Conservation (phyloP, 2,329 filamentous ascomycete species). For the Aspergillus pseudoterreus region DNA sequence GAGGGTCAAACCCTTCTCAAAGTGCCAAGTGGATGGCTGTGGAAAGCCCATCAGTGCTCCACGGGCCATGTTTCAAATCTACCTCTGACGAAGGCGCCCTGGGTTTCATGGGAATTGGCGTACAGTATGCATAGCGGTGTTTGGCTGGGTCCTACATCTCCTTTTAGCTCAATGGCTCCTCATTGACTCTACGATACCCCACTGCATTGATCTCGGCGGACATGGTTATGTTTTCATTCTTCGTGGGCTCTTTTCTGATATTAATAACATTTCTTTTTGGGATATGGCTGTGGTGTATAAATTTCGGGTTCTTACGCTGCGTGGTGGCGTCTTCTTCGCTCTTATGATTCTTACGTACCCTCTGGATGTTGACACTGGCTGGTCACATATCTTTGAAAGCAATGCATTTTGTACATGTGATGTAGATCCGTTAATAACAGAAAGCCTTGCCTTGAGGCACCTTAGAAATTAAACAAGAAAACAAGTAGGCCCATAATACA, state of each 20-base stretch:
- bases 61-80: slow-evolving; percentile 45
- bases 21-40: slow-evolving; percentile 43
- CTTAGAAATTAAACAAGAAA: slow-evolving; percentile 15
- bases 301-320: neutral
- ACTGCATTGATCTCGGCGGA: slow-evolving; percentile 9
- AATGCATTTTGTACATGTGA: slow-evolving; percentile 21
- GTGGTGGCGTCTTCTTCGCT: neutral
- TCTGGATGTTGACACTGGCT: neutral
- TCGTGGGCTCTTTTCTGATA: neutral
- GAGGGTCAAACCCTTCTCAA: slow-evolving; percentile 39
- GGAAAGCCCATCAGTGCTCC: slow-evolving; percentile 36
- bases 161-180: slow-evolving; percentile 1
- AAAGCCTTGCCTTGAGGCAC: slow-evolving; percentile 12
- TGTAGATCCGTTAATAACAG: slow-evolving; percentile 18
- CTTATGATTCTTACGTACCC: neutral
- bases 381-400: neutral
- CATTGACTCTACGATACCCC: slow-evolving; percentile 16
- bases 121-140: neutral
- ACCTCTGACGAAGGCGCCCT: slow-evolving; percentile 32
- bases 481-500: slow-evolving; percentile 27
- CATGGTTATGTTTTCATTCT: slow-evolving; percentile 1
- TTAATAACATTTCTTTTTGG: slow-evolving; percentile 4
- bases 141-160: slow-evolving; percentile 1
- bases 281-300: neutral
- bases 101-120: slow-evolving; percentile 4